Conservation (phyloP, 192 early-diverging fungal genomes). For the Coemansia sp. region DNA sequence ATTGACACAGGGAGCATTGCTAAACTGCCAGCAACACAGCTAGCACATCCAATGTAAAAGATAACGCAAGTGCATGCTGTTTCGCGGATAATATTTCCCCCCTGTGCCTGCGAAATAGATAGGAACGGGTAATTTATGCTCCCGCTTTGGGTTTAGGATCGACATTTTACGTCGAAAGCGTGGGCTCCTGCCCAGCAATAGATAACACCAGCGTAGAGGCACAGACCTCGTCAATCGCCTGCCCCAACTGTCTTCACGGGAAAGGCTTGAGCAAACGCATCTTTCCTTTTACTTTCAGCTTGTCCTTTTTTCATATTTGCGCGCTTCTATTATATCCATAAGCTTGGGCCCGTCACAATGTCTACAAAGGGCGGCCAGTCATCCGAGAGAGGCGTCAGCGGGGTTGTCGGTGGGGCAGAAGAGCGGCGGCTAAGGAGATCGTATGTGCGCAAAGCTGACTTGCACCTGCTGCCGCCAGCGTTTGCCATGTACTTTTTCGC, state of each 20-base stretch:
- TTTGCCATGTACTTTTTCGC: conserved; percentile 55
- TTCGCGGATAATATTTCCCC: background rate
- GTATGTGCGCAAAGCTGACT: conserved; percentile 58
- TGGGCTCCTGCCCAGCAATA: background rate
- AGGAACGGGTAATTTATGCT: background rate
- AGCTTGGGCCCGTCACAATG: background rate
- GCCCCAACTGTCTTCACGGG: background rate
- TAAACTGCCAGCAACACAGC: conserved; percentile 1
- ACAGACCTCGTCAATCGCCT: background rate
- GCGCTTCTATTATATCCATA: background rate
- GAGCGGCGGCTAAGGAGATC: conserved; percentile 23
- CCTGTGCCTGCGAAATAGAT: background rate
- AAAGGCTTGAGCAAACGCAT: background rate
- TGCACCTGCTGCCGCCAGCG: conserved; percentile 59
- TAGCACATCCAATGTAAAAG: background rate
- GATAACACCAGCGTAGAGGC: background rate
- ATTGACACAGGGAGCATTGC: background rate
- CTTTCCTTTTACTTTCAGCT: background rate
- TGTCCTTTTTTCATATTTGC: background rate
- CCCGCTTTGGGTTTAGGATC: background rate
- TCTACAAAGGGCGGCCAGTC: background rate
- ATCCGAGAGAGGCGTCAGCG: background rate
- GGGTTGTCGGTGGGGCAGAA: background rate
- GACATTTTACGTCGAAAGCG: background rate
- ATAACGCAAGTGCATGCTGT: background rate